phyloP scores from a whole-genome alignment of 1,139 yeast genomes.

The Geotrichum europaeum region DNA sequence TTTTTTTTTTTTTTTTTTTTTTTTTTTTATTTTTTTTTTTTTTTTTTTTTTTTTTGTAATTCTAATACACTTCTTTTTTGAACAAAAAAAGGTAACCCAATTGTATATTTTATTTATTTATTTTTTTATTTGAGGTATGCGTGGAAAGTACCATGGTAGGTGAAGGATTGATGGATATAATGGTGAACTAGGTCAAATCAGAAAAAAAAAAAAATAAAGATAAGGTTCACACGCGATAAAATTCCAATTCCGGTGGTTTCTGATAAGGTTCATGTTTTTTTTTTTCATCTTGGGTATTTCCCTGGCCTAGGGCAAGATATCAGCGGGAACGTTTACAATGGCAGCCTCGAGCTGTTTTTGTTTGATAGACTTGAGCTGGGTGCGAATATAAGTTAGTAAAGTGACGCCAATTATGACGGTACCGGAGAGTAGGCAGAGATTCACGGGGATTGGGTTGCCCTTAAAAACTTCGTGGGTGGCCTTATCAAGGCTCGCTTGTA shows the following conservation, averaged over 20 bases:
- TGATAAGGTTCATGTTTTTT: conserved; percentile 11
- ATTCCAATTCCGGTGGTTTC: neutral
- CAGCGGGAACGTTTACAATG: conserved; percentile 51
- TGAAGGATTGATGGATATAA: neutral
- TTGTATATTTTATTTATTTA: too few species aligned
- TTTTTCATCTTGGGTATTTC: neutral
- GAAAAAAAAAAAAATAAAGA: neutral
- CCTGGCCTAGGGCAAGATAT: conserved; percentile 41
- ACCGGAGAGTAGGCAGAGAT: conserved; percentile 45
- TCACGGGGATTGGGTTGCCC: conserved; percentile 77
- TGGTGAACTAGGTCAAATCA: neutral
- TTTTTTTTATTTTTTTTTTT: neutral
- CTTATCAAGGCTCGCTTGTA: conserved; percentile 64
- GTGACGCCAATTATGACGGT: conserved; percentile 52
- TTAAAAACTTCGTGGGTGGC: conserved; percentile 59
- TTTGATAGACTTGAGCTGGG: conserved; percentile 46
- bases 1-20: too few species aligned
- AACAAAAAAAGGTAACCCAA: too few species aligned
- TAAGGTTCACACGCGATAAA: neutral
- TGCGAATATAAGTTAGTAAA: conserved; percentile 49
- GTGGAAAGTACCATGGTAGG: too few species aligned
- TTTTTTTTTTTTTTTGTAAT: too few species aligned
- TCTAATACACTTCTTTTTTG: too few species aligned
- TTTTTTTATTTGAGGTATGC: too few species aligned
- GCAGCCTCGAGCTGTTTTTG: conserved; percentile 55